Conservation (phyloP, 352 stramenopile species). For the Globisporangium abappressorium region DNA sequence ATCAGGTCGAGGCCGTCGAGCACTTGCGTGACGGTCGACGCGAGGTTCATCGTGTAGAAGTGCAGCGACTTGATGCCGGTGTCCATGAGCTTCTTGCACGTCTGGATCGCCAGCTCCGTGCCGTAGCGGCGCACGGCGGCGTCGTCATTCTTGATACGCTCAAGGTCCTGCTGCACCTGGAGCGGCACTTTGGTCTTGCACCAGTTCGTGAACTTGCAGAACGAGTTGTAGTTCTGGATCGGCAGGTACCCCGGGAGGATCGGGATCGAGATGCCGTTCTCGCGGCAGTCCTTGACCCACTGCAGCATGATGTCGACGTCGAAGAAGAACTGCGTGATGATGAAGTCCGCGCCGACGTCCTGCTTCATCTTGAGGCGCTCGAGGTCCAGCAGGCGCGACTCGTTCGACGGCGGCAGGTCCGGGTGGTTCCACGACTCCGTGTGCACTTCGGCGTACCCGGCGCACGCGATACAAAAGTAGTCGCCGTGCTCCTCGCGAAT, state of each 20-base stretch:
- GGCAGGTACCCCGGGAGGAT: conserved; percentile 93
- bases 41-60: conserved; percentile 96
- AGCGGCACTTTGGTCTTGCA: conserved; percentile 95
- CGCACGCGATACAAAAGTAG: conserved; percentile 96
- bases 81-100: conserved; percentile 89
- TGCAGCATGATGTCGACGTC: conserved; percentile 95
- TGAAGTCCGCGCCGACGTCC: conserved; percentile 97
- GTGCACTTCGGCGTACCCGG: conserved; percentile 96
- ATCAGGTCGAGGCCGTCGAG: conserved; percentile 75
- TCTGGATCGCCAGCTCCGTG: conserved; percentile 92
- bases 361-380: conserved; percentile 96
- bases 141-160: conserved; percentile 93
- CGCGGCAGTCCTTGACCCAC: conserved; percentile 94
- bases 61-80: conserved; percentile 79
- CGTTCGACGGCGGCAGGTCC: conserved; percentile 72
- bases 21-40: conserved; percentile 82
- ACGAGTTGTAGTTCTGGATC: conserved; percentile 94
- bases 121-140: conserved; percentile 92
- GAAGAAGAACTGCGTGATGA: conserved; percentile 99
- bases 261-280: conserved; percentile 92
- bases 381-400: conserved; percentile 89
- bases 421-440: conserved; percentile 84
- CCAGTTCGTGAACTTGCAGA: conserved; percentile 98
- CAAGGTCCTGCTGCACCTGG: conserved; percentile 68
- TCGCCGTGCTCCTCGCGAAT: conserved; percentile 96